Percentiles rank a stretch among this genome's conserved stretches.
phyloP scores from a whole-genome alignment of 345 rosid genomes.

The Eucalyptus caleyi region DNA sequence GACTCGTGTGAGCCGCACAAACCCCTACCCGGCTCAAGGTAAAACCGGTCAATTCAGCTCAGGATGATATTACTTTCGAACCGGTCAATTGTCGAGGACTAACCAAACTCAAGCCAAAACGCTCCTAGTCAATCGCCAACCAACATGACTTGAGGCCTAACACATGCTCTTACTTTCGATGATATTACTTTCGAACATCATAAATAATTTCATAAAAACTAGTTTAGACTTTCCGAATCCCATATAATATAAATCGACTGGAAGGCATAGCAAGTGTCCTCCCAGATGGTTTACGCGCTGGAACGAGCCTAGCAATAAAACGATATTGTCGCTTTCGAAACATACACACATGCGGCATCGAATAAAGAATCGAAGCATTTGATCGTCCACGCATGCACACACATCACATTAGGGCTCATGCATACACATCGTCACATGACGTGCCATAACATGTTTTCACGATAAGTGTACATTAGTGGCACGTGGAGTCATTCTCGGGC shows the following conservation, averaged over 20 bases:
- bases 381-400: neutral
- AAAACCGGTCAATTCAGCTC: neutral
- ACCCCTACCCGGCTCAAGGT: neutral
- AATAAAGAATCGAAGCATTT: too few relatives aligned
- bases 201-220: neutral
- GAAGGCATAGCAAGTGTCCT: neutral
- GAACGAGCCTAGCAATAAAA: neutral
- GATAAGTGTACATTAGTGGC: neutral
- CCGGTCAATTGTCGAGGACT: neutral
- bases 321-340: neutral
- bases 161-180: neutral
- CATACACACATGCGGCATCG: neutral
- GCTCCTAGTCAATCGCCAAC: neutral
- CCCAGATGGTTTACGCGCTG: neutral
- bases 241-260: neutral
- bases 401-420: neutral
- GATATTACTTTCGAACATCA: neutral
- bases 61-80: too few relatives aligned
- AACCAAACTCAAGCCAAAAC: neutral
- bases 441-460: neutral
- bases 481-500: neutral
- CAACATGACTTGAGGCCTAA: neutral
- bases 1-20: neutral
- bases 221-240: neutral
- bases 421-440: neutral